Base-by-base conservation (phyloP, 2,329 filamentous ascomycete species). In the Scortechinia acanthostroma region DNA sequence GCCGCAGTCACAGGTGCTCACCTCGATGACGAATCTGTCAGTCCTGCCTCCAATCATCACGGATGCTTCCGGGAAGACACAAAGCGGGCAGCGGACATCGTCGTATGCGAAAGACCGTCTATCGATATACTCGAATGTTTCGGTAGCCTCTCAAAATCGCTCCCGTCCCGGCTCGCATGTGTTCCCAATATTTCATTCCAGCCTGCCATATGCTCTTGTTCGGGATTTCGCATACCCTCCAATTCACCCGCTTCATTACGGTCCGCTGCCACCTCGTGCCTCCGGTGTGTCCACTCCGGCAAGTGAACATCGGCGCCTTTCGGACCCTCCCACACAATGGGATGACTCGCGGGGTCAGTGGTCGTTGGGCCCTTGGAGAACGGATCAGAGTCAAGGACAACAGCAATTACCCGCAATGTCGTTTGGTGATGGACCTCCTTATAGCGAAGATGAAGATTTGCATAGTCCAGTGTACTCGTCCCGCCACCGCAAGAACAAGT, bases 191-290 rank as follows among this genome's bases (percentile, higher is more conserved):
- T 84, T 85, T 60, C 78, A 81, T 55, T 83, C 81, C 30, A 84
- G 76, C 53, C 68, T 87, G 22, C 61, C 77, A 6, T 87, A 87
- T 56, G 74, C 81, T 28, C 65, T 81, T 13, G 82, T 88, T 44
- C 77, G 83, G 54, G 84, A 88, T 65, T 88, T 88, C 60, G 84
- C 84, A 47, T 88, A 87, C 57, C 74, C 80, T 14, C 58, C 73
- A 22, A 71, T 71, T 45, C 80, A 88, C 57, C 82, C 80, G 22
- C 70, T 86, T 51, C 84, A 88, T 64, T 86, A 86, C 61, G 84
- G 84, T 1, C 79, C 83, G 4, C 74, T 80, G n/a, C 74, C 76
- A 30, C 53, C 53, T 28, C 65, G 68, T 6, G 60, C 67, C 10
- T 83, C 80, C 1, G 73, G 73, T 22, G 65, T 76, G n/a, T 82